Conservation (phyloP, 2,329 filamentous ascomycete species). For the Penicillium sp. region DNA sequence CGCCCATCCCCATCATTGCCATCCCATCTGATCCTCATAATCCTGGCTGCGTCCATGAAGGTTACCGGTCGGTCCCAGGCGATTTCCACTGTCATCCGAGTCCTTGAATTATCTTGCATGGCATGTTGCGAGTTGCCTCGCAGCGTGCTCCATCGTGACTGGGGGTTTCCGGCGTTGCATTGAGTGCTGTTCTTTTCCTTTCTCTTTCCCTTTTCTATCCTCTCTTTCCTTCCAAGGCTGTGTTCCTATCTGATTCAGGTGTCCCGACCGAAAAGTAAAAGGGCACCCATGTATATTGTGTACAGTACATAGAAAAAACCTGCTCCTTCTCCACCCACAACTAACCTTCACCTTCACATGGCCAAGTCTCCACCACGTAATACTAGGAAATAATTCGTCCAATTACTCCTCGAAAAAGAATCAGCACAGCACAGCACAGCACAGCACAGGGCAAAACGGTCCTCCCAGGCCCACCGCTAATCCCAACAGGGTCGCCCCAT, state of each 20-base stretch:
- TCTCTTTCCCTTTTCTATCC: slow-evolving; percentile 8
- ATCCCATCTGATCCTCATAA: background rate
- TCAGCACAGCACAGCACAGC: background rate
- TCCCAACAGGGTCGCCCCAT: slow-evolving; percentile 2
- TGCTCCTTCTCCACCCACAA: slow-evolving; percentile 18
- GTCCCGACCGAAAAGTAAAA: slow-evolving; percentile 4
- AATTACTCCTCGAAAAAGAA: too few species aligned
- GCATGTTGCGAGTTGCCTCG: slow-evolving; percentile 22
- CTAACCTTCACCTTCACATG: background rate
- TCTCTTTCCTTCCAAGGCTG: slow-evolving; percentile 16
- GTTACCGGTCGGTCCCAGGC: background rate
- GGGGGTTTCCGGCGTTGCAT: slow-evolving; percentile 38
- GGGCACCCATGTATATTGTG: slow-evolving; percentile 34
- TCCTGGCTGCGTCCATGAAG: background rate
- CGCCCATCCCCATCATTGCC: too few species aligned
- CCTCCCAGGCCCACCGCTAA: slow-evolving; percentile 5
- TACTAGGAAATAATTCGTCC: too few species aligned
- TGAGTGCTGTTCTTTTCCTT: slow-evolving; percentile 5
- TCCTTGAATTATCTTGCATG: slow-evolving; percentile 27
- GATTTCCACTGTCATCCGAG: background rate
- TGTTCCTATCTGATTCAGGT: slow-evolving; percentile 27
- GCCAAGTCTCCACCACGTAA: background rate
- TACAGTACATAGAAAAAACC: slow-evolving; percentile 37
- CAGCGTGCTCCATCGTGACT: slow-evolving; percentile 30
- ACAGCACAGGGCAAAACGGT: slow-evolving; percentile 3